Evolutionary conservation across 805 yeast genomes (phyloP), one percentile per base, ranked within the genome.

Genomic region (Candida xyloterini): DNA sequence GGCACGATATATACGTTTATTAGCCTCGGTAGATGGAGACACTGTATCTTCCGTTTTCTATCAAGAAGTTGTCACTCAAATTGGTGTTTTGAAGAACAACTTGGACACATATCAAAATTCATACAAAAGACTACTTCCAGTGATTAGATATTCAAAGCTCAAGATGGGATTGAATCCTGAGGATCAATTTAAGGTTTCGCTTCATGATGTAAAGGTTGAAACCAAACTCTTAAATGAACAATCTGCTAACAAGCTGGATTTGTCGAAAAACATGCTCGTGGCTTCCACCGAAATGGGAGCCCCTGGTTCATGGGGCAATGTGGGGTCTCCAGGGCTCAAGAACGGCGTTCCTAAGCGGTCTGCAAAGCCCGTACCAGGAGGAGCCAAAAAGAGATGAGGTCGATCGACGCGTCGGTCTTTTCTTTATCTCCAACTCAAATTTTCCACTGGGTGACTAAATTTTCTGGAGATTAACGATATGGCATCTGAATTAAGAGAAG

Each of bases 101-200:
- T 70, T 75, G 30, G 64, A 65, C 22, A 66, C 63, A 4, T 75
- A 74, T 43, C 65, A 70, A 44, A 57, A 50, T 5, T 63, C 70
- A 36, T 76, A 73, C 52, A 70, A 66, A 35, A 59, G 68, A 40
- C 56, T 76, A 13, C 55, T 73, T 2, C 80, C 81, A 4, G 65
- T 76, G 29, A 70, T 76, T 30, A 65, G 74, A 46, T 64, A 72
- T 44, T 65, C 79, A 1, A 78, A 74, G 51, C 65, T 71, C 23
- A 72, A 70, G 43, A 57, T 69, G 34, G 79, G 79, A 0, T 66
- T 71, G 41, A 74, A 70, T 29, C 78, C 71, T 3, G 78, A 73
- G 47, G 68, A 63, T 10, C 56, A 62, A n/a, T 62, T 68, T n/a
- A 57, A 52, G 39, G 46, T 61, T 1, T 30, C 24, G 0, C 42